Evolutionary conservation across 176 grass and related monocot genomes (phyloP), one percentile per base, ranked within the genome.

Genomic region (Paspalum vaginatum): DNA sequence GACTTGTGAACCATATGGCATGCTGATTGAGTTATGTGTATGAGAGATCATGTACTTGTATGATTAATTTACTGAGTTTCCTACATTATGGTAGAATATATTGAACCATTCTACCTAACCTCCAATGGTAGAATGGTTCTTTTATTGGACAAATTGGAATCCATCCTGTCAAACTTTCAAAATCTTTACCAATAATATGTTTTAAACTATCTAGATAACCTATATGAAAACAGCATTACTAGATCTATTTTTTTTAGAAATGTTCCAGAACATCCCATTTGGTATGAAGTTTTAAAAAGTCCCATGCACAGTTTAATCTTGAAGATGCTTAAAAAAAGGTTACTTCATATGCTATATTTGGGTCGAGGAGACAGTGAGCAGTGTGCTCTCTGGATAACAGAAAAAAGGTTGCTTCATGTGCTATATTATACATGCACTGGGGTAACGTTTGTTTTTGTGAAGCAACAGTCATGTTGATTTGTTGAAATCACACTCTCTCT

Each of bases 391-490:
- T 71, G 57, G 22, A 4, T 80, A n/a, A n/a, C n/a, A n/a, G n/a
- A n/a, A n/a, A n/a, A n/a, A n/a, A n/a, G n/a, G n/a, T n/a, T n/a
- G n/a, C n/a, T n/a, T n/a, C n/a, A n/a, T n/a, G n/a, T n/a, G n/a
- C n/a, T n/a, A n/a, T n/a, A n/a, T n/a, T n/a, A 80, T 62, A 25
- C n/a, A 17, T 65, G 7, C 13, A 12, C 48, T 13, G 16, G 11
- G 16, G 61, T 16, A 51, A 41, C 66, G 11, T 13, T 55, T 82
- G 61, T n/a, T 16, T 56, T 50, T 1, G 6, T 85, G 56, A 81
- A 81, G 68, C 74, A 80, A 62, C 63, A 71, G 11, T 53, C 55
- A 15, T 65, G 58, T 77, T 54, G 58, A 65, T 15, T 7, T 51
- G 4, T 16, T 17, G 45, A 13, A 49, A 16, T 48, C n/a, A n/a